Evolutionary conservation across 805 yeast species (phyloP).

Genomic region (Wickerhamomyces canadensis): DNA sequence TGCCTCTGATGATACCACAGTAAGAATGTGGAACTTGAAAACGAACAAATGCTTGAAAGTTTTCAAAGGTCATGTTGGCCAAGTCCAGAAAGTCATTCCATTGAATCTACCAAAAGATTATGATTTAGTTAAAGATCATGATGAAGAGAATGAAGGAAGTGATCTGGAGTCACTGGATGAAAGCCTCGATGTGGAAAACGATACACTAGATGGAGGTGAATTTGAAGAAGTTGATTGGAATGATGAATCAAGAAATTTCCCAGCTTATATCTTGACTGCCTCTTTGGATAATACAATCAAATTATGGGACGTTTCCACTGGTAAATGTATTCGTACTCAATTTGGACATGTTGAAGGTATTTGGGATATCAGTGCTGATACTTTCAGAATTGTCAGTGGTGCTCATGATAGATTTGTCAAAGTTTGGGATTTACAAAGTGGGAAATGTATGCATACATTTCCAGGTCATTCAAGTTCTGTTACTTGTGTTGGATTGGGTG

Average conservation of each 20-base stretch:
- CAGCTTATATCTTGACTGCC: slow-evolving; percentile 81
- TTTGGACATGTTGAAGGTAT: slow-evolving; percentile 98
- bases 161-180: slow-evolving; percentile 10
- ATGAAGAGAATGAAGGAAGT: slow-evolving; percentile 15
- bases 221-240: slow-evolving; percentile 22
- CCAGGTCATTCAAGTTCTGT: slow-evolving; percentile 61
- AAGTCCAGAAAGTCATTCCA: slow-evolving; percentile 89
- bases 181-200: slow-evolving; percentile 11
- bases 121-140: slow-evolving; percentile 38
- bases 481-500: slow-evolving; percentile 79
- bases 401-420: slow-evolving; percentile 88
- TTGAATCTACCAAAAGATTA: slow-evolving; percentile 63
- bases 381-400: slow-evolving; percentile 89
- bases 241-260: slow-evolving; percentile 38
- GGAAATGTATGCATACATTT: slow-evolving; percentile 91
- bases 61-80: slow-evolving; percentile 88
- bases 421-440: slow-evolving; percentile 95
- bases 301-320: slow-evolving; percentile 83
- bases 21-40: slow-evolving; percentile 89
- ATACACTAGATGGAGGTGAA: slow-evolving; percentile 19
- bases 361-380: slow-evolving; percentile 95
- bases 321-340: slow-evolving; percentile 86
- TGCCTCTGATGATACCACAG: slow-evolving; percentile 88
- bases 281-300: slow-evolving; percentile 91
- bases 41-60: slow-evolving; percentile 74